Percentiles rank a stretch among this genome's conserved stretches.
phyloP scores from a whole-genome alignment of 345 rosid species.

The Combretum micranthum region DNA sequence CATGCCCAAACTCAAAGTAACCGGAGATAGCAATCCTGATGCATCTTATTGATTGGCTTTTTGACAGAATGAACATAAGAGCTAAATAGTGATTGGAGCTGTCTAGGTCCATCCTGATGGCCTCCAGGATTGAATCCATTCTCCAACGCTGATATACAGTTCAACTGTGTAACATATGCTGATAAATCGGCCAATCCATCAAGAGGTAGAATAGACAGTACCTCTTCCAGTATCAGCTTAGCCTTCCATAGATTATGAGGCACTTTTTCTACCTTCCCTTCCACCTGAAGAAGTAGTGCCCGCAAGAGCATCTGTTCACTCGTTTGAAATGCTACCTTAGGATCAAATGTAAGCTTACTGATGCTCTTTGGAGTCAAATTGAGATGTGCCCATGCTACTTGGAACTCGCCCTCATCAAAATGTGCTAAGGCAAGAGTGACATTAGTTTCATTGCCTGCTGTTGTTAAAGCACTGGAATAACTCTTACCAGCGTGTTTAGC shows the following conservation, averaged over 20 bases:
- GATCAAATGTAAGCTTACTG: conserved; percentile 80
- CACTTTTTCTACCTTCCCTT: conserved; percentile 63
- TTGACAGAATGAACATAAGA: too few relatives aligned
- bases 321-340: conserved; percentile 78
- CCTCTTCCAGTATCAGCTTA: too few relatives aligned
- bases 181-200: too few relatives aligned
- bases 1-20: conserved; percentile 66
- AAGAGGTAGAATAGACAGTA: too few relatives aligned
- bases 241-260: too few relatives aligned
- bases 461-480: conserved; percentile 81
- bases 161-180: conserved; percentile 67
- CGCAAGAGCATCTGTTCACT: conserved; percentile 96
- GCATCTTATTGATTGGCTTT: too few relatives aligned
- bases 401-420: conserved; percentile 79
- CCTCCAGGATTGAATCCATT: conserved; percentile 36
- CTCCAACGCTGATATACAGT: conserved; percentile 73
- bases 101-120: conserved; percentile 48
- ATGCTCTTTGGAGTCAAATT: conserved; percentile 90
- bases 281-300: conserved; percentile 62
- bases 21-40: conserved; percentile 63
- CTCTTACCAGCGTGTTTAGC: conserved; percentile 84
- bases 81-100: too few relatives aligned
- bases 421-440: conserved; percentile 78
- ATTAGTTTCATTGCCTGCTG: conserved; percentile 79
- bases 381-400: conserved; percentile 76